Evolutionary conservation across 108 stramenopile species (phyloP).

Genomic region (Fragilariopsis cylindrus): DNA sequence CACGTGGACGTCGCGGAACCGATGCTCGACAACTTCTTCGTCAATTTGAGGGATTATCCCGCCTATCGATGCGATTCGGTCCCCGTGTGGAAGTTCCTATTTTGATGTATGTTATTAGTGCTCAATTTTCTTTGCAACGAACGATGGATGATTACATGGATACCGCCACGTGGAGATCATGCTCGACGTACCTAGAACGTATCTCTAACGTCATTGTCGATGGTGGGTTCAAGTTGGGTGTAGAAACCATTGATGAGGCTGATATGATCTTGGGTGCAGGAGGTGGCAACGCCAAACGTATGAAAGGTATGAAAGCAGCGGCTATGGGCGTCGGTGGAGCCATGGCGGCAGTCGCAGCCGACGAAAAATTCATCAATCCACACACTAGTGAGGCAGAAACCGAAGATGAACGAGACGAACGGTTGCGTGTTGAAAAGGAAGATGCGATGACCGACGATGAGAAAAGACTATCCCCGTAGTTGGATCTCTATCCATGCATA

Average conservation of each 20-base stretch:
- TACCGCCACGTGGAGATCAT: constrained; percentile 88
- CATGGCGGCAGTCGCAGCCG: constrained; percentile 72
- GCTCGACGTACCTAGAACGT: constrained; percentile 76
- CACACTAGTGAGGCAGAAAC: constrained; percentile 83
- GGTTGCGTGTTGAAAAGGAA: constrained; percentile 81
- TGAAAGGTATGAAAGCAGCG: constrained; percentile 55
- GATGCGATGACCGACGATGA: constrained; percentile 74
- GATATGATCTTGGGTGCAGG: constrained; percentile 58
- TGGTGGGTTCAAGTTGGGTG: constrained; percentile 71
- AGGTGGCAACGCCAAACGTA: constrained; percentile 39
- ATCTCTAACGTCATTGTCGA: constrained; percentile 79
- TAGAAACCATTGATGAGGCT: constrained; percentile 54
- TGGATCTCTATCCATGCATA: constrained; percentile 83
- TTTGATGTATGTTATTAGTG: constrained; percentile 92
- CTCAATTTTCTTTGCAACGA: constrained; percentile 92
- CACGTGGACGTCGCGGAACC: constrained; percentile 89
- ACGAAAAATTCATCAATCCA: constrained; percentile 82
- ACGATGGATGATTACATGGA: constrained; percentile 98
- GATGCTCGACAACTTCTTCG: constrained; percentile 74
- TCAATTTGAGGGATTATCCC: constrained; percentile 86
- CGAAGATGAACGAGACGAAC: constrained; percentile 80
- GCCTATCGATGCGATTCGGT: constrained; percentile 79
- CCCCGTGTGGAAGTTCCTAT: constrained; percentile 92
- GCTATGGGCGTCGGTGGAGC: constrained; percentile 62
- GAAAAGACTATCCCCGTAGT: constrained; percentile 81